phyloP scores from a whole-genome alignment of 805 yeast genomes.

The Candida vaughaniae region DNA sequence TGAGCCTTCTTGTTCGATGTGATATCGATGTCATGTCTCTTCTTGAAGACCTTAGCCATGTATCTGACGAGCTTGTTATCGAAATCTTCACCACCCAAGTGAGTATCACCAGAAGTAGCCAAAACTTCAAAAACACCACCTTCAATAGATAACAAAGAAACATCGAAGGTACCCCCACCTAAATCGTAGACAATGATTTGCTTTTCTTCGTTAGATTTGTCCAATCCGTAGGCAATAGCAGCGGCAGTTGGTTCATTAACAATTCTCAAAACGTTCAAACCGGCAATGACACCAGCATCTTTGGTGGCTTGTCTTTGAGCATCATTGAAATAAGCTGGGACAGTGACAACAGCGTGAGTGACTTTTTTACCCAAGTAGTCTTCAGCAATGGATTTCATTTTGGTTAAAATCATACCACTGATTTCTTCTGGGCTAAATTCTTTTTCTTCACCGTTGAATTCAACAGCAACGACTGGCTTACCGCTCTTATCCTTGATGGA shows the following conservation, averaged over 20 bases:
- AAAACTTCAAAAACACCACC: slow-evolving; percentile 50
- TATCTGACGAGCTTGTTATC: slow-evolving; percentile 45
- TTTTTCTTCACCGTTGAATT: slow-evolving; percentile 81
- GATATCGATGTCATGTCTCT: slow-evolving; percentile 45
- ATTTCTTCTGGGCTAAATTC: slow-evolving; percentile 92
- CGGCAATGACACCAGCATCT: slow-evolving; percentile 96
- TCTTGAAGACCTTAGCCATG: slow-evolving; percentile 43
- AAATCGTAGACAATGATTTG: slow-evolving; percentile 49
- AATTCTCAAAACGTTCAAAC: slow-evolving; percentile 90
- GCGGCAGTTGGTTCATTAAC: slow-evolving; percentile 92
- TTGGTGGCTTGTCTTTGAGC: slow-evolving; percentile 98
- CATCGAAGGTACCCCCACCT: slow-evolving; percentile 69
- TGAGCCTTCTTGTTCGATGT: slow-evolving; percentile 41
- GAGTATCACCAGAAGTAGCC: slow-evolving; percentile 51
- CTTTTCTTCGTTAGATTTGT: slow-evolving; percentile 58
- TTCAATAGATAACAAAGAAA: slow-evolving; percentile 62
- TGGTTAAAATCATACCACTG: slow-evolving; percentile 86
- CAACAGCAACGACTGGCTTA: slow-evolving; percentile 80
- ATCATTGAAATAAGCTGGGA: slow-evolving; percentile 96
- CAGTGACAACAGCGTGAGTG: slow-evolving; percentile 91
- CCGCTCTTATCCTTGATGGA: slow-evolving; percentile 69
- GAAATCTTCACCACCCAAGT: slow-evolving; percentile 52
- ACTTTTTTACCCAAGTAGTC: slow-evolving; percentile 59
- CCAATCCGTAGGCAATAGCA: slow-evolving; percentile 63
- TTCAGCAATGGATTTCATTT: slow-evolving; percentile 91